Evolutionary conservation across 2,329 filamentous ascomycete genomes (phyloP), one percentile per base, ranked within the genome.

Genomic region (Chrysoporthe austroafricana): DNA sequence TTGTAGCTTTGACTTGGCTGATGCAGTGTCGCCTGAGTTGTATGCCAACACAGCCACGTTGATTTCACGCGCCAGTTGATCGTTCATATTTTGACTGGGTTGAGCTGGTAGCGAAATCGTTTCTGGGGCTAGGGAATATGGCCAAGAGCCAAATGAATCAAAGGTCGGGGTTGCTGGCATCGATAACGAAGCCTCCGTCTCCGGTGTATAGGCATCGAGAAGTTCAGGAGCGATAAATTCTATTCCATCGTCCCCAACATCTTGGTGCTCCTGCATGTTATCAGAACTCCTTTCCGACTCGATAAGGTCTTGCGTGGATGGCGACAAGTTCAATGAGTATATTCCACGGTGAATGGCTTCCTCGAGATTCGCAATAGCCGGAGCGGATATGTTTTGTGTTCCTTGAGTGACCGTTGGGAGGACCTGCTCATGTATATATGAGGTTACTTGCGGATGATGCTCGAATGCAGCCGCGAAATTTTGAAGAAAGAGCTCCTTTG

Each of bases 391-490:
- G 9, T 18, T 56, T 16, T 34, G 21, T 14, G 39, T 26, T 5
- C 18, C 46, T n/a, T 46, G 43, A 8, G 9, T 14, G 13, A 63
- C 32, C 11, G 36, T 43, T 43, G 65, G 52, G 2, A 42, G 26
- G 32, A 69, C 32, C 11, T 60, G 4, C 26, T 43, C 3, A 5
- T 32, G 63, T 16, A 52, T 43, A 14, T 63, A 63, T 16, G 43
- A 36, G 16, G 18, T 48, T 8, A 66, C 34, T 42, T 56, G 43
- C 26, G 63, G 52, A 13, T 63, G 63, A 7, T 69, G 43, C n/a
- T 7, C 21, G 48, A 66, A 69, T 13, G 67, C 52, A 18, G 59
- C 43, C 8, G 48, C 39, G 13, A 66, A 56, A 14, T 66, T 69
- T 32, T 57, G 44, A 43, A 69, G 59, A 36, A 66, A 69, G 0